Base-by-base conservation (phyloP, 371 early-diverging fungal genomes). In the Gilbertella persicaria region DNA sequence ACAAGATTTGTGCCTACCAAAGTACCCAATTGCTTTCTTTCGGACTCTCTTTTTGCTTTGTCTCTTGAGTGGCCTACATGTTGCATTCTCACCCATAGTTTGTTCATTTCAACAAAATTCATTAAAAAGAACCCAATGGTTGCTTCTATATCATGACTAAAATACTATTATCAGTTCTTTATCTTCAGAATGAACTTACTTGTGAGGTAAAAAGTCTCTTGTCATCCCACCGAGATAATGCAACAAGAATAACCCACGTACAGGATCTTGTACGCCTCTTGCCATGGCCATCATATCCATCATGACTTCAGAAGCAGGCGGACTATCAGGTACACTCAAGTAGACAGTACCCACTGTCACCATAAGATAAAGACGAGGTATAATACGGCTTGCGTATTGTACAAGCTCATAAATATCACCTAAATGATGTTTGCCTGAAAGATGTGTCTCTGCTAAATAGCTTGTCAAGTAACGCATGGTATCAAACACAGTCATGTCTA, bases 91-190 rank as follows among this genome's bases (percentile, higher is more conserved):
- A 98, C 97, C 99, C 99, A 98, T 6, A 98, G 83, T 74, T 97
- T 98, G 76, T 97, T 97, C 97, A 96, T 98, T 75, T 98, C 97
- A 35, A 92, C 90, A 69, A 97, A 96, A 67, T 98, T 97, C 33
- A 90, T 92, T 35, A 98, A 75, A 52, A 93, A 91, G 63, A 98
- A 98, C 33, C 89, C 84, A 52, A 96, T 94, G 3, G 95, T 90
- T 69, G n/a, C n/a, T n/a, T n/a, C n/a, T n/a, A n/a, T n/a, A n/a
- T n/a, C n/a, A n/a, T n/a, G n/a, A 96, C 97, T 42, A 78, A 67
- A 21, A 93, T 82, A 57, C 87, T 88, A 40, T 93, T 94, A 60
- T 87, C 87, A 16, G 90, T 86, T 5, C 91, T 89, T 55, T 26
- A 35, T 10, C 6, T 13, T 14, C 5, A 24, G 17, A 38, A 12